Base-by-base conservation (phyloP, 2,329 filamentous ascomycete species). In the Trichoderma endophyticum region DNA sequence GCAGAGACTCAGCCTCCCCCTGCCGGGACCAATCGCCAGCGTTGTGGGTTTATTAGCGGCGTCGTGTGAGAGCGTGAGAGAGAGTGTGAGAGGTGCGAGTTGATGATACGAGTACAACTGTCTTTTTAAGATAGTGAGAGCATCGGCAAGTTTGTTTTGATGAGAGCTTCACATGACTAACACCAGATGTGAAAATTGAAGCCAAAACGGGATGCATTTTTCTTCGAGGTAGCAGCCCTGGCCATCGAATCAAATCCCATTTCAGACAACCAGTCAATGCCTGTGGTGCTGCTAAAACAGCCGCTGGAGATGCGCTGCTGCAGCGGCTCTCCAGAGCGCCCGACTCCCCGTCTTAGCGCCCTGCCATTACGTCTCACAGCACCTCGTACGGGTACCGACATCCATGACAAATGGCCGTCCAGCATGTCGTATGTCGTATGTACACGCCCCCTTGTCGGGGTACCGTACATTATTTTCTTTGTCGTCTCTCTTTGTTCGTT, bases 1-100 rank as follows among this genome's bases (percentile, higher is more conserved):
- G 54, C 8, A 14, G 30, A 34, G n/a, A 28, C 64, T 67, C 64
- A 67, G 48, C 64, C 48, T 39, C 64, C 64, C 63, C 64, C 64
- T 67, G 64, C 64, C 48, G 18, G 43, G 24, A 43, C 64, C 24
- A 57, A 56, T 34, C 39, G 61, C 61, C 48, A 54, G 5, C 11
- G 21, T 12, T 54, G 48, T 24, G 48, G 43, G 48, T 43, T 30
- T 39, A 11, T 30, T 56, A 15, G 64, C 64, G 64, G 64, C 63
- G 34, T 18, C 63, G 36, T 24, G 39, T 48, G 43, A 14, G n/a
- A 21, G 18, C 26, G 48, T 14, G 30, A 66, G 43, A 11, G 9
- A 15, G n/a, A 26, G n/a, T 24, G 60, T 21, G 36, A 24, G 34
- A 62, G 43, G 43, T 51, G 43, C n/a, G 43, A n/a, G 21, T 54